A percentile compares a stretch with the other conserved stretches of the same genome.
phyloP scores from a whole-genome alignment of 1,284 basidiomycete species.

The Puccinia coronata region DNA sequence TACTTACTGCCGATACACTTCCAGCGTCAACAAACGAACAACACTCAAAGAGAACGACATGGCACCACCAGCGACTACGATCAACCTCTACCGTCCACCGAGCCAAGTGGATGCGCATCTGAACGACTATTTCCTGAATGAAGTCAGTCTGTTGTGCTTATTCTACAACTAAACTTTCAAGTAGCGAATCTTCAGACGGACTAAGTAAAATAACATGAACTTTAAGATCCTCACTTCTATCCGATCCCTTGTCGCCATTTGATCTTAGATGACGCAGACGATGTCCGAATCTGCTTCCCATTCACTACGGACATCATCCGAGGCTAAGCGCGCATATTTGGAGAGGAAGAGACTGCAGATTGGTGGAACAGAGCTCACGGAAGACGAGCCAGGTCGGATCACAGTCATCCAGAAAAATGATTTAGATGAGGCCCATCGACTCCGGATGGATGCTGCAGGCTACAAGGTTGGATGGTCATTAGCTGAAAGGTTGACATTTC shows the following conservation, averaged over 20 bases:
- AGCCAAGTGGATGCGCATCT: slow-evolving; percentile 45
- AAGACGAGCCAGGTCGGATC: slow-evolving; percentile 1
- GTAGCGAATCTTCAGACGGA: background rate
- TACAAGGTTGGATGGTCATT: slow-evolving; percentile 49
- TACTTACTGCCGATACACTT: too few relatives aligned
- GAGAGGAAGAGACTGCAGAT: slow-evolving; percentile 13
- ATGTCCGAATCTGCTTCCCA: slow-evolving; percentile 37
- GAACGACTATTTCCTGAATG: slow-evolving; percentile 42
- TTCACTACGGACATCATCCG: slow-evolving; percentile 8
- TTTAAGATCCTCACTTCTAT: slow-evolving; percentile 19
- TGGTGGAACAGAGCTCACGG: background rate
- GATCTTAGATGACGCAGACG: slow-evolving; percentile 32
- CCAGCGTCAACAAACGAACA: background rate
- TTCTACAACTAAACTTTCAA: background rate
- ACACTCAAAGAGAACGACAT: background rate
- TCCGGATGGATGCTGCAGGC: slow-evolving; percentile 39
- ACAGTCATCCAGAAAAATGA: background rate
- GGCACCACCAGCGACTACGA: background rate
- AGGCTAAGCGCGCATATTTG: slow-evolving; percentile 20
- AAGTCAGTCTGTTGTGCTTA: slow-evolving; percentile 19
- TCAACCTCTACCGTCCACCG: slow-evolving; percentile 20
- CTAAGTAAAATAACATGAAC: slow-evolving; percentile 38
- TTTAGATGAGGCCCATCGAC: slow-evolving; percentile 31
- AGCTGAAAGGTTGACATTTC: slow-evolving; percentile 38
- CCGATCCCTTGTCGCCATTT: background rate